A percentile compares a stretch with the other conserved stretches of the same genome.
Conservation (phyloP, 176 grass and related monocot species). For the Pharus latifolius region DNA sequence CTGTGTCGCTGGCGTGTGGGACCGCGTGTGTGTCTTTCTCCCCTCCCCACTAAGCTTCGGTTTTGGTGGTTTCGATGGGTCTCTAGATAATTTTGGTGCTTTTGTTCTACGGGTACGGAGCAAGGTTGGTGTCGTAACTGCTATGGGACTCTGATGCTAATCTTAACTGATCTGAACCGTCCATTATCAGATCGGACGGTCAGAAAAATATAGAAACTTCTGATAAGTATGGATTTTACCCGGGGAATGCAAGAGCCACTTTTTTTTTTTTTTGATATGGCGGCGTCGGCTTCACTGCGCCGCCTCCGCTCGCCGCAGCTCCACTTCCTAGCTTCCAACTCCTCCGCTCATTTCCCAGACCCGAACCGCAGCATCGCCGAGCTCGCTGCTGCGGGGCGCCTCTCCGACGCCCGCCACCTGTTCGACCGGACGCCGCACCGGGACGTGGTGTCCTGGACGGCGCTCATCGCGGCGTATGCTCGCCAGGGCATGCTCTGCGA, state of each 20-base stretch:
- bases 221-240: too few relatives aligned
- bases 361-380: conserved; percentile 16
- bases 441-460: conserved; percentile 52
- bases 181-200: neutral
- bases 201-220: too few relatives aligned
- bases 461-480: conserved; percentile 31
- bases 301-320: conserved; percentile 1
- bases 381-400: neutral
- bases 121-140: neutral
- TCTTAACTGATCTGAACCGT: neutral
- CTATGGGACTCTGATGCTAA: neutral
- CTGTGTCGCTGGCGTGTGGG: conserved; percentile 16
- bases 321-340: neutral
- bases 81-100: neutral
- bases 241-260: too few relatives aligned
- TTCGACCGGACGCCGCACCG: conserved; percentile 28
- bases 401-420: conserved; percentile 28
- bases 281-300: neutral
- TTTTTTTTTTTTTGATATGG: conserved; percentile 2
- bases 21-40: neutral
- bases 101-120: neutral
- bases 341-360: neutral
- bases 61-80: neutral
- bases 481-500: conserved; percentile 25
- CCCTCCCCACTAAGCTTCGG: neutral